Evolutionary conservation across 176 grass and related monocot genomes (phyloP).

Genomic region (Melocanna baccifera): DNA sequence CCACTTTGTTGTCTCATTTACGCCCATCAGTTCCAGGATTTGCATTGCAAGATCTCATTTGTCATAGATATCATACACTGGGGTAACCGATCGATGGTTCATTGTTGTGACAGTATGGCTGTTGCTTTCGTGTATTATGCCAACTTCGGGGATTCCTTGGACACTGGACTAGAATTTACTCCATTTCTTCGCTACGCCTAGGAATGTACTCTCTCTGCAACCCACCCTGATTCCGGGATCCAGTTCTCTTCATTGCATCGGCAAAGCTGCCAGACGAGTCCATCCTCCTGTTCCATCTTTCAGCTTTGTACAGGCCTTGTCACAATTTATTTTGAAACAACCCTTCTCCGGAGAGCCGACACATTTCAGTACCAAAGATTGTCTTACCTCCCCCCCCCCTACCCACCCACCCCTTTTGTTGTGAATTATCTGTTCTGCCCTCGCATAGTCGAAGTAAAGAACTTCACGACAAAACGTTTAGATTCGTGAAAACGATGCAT

Average conservation of each 20-base stretch:
- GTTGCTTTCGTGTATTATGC: conserved; percentile 27
- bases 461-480: not conserved
- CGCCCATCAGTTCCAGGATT: conserved; percentile 18
- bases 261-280: not conserved
- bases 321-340: not conserved
- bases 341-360: not conserved
- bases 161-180: not conserved
- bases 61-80: conserved; percentile 4
- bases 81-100: not conserved
- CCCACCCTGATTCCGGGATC: not conserved
- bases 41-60: conserved; percentile 34
- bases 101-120: conserved; percentile 5
- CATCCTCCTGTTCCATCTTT: no score
- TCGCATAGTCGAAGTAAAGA: no score
- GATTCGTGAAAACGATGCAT: not conserved
- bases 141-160: conserved; percentile 5
- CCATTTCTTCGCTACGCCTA: not conserved
- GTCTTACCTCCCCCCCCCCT: no score
- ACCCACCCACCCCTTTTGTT: no score
- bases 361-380: not conserved
- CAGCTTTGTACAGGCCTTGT: not conserved
- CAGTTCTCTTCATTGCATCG: not conserved
- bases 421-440: not conserved
- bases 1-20: conserved; percentile 42
- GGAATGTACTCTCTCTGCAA: not conserved